Evolutionary conservation across 176 grass and related monocot species (phyloP).

Genomic region (Aegilops umbellulata): DNA sequence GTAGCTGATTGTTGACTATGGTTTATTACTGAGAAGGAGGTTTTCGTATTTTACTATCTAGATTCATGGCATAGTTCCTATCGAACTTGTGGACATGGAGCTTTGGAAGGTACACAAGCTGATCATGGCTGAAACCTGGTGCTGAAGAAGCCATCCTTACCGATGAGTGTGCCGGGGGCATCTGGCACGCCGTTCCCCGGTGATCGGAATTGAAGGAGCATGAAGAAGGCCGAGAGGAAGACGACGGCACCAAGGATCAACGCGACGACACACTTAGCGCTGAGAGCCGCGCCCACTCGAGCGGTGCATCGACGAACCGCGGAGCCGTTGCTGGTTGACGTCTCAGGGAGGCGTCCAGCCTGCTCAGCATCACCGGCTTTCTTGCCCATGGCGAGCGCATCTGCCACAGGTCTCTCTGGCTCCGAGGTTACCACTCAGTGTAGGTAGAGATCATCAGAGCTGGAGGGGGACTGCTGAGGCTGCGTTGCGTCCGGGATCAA

Average conservation of each 20-base stretch:
- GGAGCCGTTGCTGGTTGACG: not conserved
- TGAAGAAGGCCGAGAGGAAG: slow-evolving; percentile 42
- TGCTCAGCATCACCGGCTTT: slow-evolving; percentile 33
- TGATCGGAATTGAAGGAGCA: slow-evolving; percentile 31
- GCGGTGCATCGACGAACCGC: not conserved
- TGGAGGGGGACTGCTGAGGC: not conserved
- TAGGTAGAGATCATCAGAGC: not conserved
- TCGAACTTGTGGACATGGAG: not conserved
- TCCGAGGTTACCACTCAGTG: not conserved
- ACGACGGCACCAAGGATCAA: slow-evolving; percentile 24
- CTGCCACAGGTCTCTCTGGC: slow-evolving; percentile 13
- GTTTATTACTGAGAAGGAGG: not conserved
- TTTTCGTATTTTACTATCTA: not conserved
- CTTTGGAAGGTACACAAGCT: not conserved
- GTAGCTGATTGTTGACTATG: not conserved
- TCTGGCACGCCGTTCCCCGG: slow-evolving; percentile 21
- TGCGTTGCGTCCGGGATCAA: slow-evolving; percentile 43
- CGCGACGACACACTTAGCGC: not conserved
- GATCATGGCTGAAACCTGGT: not conserved
- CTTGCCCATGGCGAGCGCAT: slow-evolving; percentile 60
- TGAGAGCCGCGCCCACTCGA: not conserved
- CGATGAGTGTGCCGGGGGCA: slow-evolving; percentile 23
- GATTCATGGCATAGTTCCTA: not conserved
- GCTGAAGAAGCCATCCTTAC: slow-evolving; percentile 18
- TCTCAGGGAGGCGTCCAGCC: not conserved